Evolutionary conservation across 2,329 filamentous ascomycete genomes (phyloP).

Genomic region (Pyrenophora teres): DNA sequence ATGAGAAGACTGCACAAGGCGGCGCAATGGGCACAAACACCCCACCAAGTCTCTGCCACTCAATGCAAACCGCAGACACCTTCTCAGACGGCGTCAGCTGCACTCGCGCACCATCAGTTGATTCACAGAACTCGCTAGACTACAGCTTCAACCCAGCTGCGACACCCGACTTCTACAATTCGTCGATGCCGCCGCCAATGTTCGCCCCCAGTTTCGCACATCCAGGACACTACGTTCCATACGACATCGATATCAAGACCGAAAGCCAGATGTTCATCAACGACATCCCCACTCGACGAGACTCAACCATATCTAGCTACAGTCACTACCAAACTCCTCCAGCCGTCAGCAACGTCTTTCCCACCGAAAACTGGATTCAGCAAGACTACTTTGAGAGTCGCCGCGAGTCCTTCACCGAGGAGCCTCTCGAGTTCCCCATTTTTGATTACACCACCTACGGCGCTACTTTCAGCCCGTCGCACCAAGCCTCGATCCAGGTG

Average conservation of each 20-base stretch:
- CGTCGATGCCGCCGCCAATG: slow-evolving; percentile 61
- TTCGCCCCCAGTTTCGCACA: slow-evolving; percentile 53
- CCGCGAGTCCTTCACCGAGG: slow-evolving; percentile 66
- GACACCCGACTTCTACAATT: slow-evolving; percentile 62
- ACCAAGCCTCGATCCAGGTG: slow-evolving; percentile 77
- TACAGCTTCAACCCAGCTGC: slow-evolving; percentile 68
- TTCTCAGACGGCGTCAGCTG: slow-evolving; percentile 73
- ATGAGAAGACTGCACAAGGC: slow-evolving; percentile 73
- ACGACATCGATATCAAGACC: slow-evolving; percentile 95
- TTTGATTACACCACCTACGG: slow-evolving; percentile 79
- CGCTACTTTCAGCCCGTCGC: slow-evolving; percentile 58
- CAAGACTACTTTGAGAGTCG: slow-evolving; percentile 68
- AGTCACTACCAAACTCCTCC: slow-evolving; percentile 86
- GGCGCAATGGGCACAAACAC: slow-evolving; percentile 60
- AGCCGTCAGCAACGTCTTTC: slow-evolving; percentile 68
- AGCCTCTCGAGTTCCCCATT: slow-evolving; percentile 71
- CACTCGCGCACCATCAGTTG: slow-evolving; percentile 76
- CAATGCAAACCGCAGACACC: slow-evolving; percentile 77
- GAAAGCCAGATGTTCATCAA: slow-evolving; percentile 94
- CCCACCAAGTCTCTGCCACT: slow-evolving; percentile 80
- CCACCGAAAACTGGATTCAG: slow-evolving; percentile 72
- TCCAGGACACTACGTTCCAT: slow-evolving; percentile 71
- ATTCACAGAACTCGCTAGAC: slow-evolving; percentile 73
- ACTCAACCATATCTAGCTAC: slow-evolving; percentile 90
- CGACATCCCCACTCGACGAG: slow-evolving; percentile 80